phyloP scores from a whole-genome alignment of 257 asterid genomes.

The Solanum microdontum region DNA sequence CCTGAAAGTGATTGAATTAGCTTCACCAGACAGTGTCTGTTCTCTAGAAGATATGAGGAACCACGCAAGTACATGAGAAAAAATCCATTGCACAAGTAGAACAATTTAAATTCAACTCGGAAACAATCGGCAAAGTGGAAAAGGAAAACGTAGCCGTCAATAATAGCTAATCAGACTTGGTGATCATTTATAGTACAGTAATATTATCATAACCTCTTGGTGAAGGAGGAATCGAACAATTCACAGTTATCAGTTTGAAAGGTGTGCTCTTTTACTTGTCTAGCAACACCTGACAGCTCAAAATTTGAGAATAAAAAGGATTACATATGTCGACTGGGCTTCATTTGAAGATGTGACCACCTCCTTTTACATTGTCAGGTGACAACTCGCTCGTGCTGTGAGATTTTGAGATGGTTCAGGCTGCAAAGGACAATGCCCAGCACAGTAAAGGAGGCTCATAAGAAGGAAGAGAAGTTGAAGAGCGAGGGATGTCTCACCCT shows the following conservation, averaged over 20 bases:
- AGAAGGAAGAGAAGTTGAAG: not conserved
- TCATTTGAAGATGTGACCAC: not conserved
- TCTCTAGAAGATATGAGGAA: not conserved
- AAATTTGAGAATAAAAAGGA: not conserved
- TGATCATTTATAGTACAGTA: not conserved
- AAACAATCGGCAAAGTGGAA: not conserved
- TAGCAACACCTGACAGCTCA: not conserved
- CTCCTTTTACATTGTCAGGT: not conserved
- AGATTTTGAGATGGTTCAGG: not conserved
- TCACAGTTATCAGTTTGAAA: not conserved
- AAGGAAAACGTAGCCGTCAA: not conserved
- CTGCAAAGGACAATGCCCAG: not conserved
- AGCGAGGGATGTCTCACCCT: not conserved
- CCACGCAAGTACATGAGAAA: not conserved
- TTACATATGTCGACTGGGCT: not conserved
- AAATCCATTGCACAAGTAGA: not conserved
- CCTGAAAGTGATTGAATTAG: slow-evolving; percentile 8
- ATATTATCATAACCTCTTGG: not conserved
- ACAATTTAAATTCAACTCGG: not conserved
- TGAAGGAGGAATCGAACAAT: not conserved
- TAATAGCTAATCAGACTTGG: not conserved
- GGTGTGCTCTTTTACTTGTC: not conserved
- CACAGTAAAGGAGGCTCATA: not conserved
- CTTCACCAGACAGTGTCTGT: not conserved
- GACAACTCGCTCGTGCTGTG: not conserved